Conservation (phyloP, 2,329 filamentous ascomycete genomes). For the Metarhizium sp. region DNA sequence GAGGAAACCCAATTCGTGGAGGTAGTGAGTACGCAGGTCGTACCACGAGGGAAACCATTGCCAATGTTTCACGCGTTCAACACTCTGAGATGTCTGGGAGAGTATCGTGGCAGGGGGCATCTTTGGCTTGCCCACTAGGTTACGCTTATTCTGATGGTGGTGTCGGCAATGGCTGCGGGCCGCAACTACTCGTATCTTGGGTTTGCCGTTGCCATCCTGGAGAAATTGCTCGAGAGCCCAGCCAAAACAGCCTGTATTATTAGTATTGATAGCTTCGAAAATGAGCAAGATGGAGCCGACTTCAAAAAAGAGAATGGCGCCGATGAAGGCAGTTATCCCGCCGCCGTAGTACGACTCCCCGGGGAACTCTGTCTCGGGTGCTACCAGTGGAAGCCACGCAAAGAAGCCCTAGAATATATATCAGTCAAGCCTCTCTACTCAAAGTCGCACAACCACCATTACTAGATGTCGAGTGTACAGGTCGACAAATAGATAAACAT, state of each 20-base stretch:
- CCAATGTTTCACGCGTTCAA: conserved; percentile 29
- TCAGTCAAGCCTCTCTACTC: not conserved
- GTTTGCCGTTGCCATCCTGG: conserved; percentile 11
- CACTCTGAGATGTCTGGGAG: not conserved
- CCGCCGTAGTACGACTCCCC: conserved; percentile 44
- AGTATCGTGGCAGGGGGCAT: not conserved
- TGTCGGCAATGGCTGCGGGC: conserved; percentile 14
- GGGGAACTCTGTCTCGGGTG: conserved; percentile 42
- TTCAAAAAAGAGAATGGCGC: conserved; percentile 54
- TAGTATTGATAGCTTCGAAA: conserved; percentile 61
- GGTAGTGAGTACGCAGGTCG: conserved; percentile 50
- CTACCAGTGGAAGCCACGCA: conserved; percentile 48
- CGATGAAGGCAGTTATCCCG: conserved; percentile 56
- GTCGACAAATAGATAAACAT: conserved; percentile 31
- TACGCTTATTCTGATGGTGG: conserved; percentile 15
- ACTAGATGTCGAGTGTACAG: not conserved
- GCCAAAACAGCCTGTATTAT: conserved; percentile 55
- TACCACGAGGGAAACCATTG: conserved; percentile 49
- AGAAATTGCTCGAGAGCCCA: conserved; percentile 52
- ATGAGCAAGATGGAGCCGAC: conserved; percentile 53
- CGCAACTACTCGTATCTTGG: conserved; percentile 4
- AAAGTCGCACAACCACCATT: not conserved
- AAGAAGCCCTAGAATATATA: conserved; percentile 57
- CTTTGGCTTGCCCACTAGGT: conserved; percentile 11
- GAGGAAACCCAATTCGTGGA: conserved; percentile 53